A percentile compares a stretch with the other conserved stretches of the same genome.
These are phyloP conservation scores for Neofusicoccum laricinum DNA, from an alignment of 2,329 filamentous ascomycete genomes.

Conservation along the genomic window DNA sequence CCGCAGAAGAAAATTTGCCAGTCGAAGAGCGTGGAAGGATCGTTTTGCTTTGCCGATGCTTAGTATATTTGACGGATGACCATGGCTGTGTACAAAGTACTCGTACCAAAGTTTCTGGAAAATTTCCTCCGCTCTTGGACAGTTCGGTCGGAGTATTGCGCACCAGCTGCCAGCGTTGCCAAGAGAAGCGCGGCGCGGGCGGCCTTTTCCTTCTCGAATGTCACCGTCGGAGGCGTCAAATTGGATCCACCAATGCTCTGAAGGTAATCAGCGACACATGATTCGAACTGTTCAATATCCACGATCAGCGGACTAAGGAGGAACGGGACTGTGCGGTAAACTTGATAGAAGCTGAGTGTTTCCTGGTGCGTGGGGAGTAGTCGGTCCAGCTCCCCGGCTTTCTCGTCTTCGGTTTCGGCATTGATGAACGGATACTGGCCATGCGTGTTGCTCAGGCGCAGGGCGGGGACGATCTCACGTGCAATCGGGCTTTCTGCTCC, in stretches of 20 bases:
- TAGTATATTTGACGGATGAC: background rate
- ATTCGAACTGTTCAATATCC: background rate
- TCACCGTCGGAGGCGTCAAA: background rate
- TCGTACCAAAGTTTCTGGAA: slow-evolving; percentile 7
- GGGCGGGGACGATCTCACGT: background rate
- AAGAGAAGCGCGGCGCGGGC: background rate
- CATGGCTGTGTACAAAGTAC: too few species aligned
- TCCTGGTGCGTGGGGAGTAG: background rate
- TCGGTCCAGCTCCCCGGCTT: background rate
- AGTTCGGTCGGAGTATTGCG: background rate
- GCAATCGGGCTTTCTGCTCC: slow-evolving; percentile 1
- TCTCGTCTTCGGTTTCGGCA: background rate
- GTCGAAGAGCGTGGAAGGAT: slow-evolving; percentile 4
- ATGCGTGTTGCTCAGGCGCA: background rate
- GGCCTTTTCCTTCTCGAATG: background rate
- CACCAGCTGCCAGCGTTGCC: background rate
- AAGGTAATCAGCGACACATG: background rate
- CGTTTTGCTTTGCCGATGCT: background rate
- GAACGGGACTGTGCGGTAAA: background rate
- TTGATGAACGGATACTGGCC: slow-evolving; percentile 13
- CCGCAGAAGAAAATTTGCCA: slow-evolving; percentile 1
- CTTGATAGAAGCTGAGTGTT: background rate
- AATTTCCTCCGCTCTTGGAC: background rate
- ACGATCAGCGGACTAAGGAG: background rate
- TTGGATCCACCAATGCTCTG: background rate